Evolutionary conservation across 1,139 yeast species (phyloP), one percentile per base, ranked within the genome.

Genomic region (Blastobotrys elegans): DNA sequence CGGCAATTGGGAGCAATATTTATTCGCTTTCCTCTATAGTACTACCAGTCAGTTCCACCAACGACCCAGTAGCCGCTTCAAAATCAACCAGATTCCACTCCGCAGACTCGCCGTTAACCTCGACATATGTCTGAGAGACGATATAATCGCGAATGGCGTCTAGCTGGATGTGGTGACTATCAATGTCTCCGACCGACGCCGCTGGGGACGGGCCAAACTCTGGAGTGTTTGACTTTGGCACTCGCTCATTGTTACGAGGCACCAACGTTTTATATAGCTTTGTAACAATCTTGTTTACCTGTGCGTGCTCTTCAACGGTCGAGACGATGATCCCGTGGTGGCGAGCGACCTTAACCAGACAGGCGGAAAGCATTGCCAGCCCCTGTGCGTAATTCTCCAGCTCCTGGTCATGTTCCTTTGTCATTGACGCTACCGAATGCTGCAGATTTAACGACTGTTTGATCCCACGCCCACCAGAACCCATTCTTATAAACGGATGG

Each of bases 1-100:
- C 29, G 29, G 29, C 10, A 26, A 26, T 7, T 11, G 29, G 29
- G 32, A 24, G 27, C 27, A n/a, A n/a, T 24, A 5, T 16, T 22
- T 38, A 38, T 38, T 38, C 42, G 27, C 42, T 38, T 8, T 38
- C 42, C 16, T 27, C 34, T 7, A 26, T 20, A 32, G 35, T n/a
- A n/a, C 39, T 10, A 36, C 18, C n/a, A 20, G 22, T 20, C n/a
- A 34, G 17, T 13, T 49, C 45, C 18, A 40, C 42, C 14, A 43
- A 31, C 8, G 48, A 49, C 29, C 47, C 52, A 4, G 32, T 43
- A 1, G 46, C 41, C 2, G 49, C 53, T 2, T 50, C 57, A 36
- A 50, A 53, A 32, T 66, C 69, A 21, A 65, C 56, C 18, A 65
- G 49, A 46, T 63, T 63, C 71, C 71, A 67, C 49, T 67, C 70